phyloP scores from a whole-genome alignment of 805 yeast genomes.

The Lipomyces mesembrius region DNA sequence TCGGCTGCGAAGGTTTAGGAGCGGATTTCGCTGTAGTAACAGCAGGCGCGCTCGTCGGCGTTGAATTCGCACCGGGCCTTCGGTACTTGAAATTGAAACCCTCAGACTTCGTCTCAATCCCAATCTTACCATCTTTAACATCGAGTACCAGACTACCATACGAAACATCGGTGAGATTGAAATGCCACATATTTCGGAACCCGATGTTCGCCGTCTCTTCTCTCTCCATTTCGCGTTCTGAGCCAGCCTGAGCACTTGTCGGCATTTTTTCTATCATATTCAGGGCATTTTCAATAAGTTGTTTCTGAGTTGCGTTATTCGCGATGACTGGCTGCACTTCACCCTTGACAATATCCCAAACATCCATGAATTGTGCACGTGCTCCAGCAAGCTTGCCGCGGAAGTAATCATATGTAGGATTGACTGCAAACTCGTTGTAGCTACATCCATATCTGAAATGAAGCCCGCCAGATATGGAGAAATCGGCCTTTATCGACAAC shows the following conservation, averaged over 20 bases:
- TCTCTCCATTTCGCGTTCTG: constrained; percentile 53
- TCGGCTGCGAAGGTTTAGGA: constrained; percentile 3
- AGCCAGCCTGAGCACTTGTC: constrained; percentile 43
- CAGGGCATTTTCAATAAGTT: constrained; percentile 59
- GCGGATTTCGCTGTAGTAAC: background rate
- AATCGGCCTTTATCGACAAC: constrained; percentile 68
- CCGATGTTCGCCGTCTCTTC: constrained; percentile 67
- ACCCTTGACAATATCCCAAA: constrained; percentile 65
- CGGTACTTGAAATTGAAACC: constrained; percentile 70
- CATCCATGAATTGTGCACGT: constrained; percentile 62
- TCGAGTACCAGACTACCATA: constrained; percentile 56
- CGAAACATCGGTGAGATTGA: constrained; percentile 66
- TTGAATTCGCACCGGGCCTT: constrained; percentile 22
- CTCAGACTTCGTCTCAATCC: constrained; percentile 57
- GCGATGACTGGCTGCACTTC: constrained; percentile 54
- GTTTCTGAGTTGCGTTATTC: constrained; percentile 52
- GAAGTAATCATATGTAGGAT: constrained; percentile 67
- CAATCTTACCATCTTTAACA: constrained; percentile 54
- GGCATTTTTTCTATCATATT: constrained; percentile 63
- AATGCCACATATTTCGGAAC: constrained; percentile 77
- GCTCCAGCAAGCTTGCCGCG: constrained; percentile 65
- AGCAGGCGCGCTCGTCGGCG: background rate
- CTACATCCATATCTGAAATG: constrained; percentile 73
- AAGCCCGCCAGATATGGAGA: constrained; percentile 71
- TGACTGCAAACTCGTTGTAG: constrained; percentile 67